Evolutionary conservation across 345 rosid genomes (phyloP).

Genomic region (Acer campestre): DNA sequence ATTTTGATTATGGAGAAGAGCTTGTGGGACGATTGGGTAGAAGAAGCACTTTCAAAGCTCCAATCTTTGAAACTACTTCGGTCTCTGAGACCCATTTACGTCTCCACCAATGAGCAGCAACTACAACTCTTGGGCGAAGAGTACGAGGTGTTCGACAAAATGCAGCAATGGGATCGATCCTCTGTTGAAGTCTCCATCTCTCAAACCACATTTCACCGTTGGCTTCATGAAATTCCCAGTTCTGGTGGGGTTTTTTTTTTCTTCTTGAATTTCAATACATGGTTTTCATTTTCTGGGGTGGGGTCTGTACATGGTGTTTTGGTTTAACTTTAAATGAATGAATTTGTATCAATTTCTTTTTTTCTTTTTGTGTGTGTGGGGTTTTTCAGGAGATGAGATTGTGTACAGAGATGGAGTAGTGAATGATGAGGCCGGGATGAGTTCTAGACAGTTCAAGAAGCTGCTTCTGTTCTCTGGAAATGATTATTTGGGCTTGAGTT

Average conservation of each 20-base stretch:
- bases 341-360: not conserved
- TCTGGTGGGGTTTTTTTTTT: slow-evolving; percentile 35
- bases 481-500: slow-evolving; percentile 93
- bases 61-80: slow-evolving; percentile 67
- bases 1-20: slow-evolving; percentile 24
- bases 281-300: not conserved
- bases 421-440: slow-evolving; percentile 18
- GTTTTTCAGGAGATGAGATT: slow-evolving; percentile 62
- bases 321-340: not conserved
- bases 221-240: slow-evolving; percentile 87
- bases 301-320: not conserved
- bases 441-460: slow-evolving; percentile 47
- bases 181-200: slow-evolving; percentile 72
- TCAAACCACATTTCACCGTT: slow-evolving; percentile 58
- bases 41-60: slow-evolving; percentile 70
- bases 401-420: slow-evolving; percentile 30
- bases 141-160: slow-evolving; percentile 66
- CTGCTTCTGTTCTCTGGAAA: slow-evolving; percentile 89
- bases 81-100: slow-evolving; percentile 74
- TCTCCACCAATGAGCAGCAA: slow-evolving; percentile 33
- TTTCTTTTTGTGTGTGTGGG: slow-evolving; percentile 3
- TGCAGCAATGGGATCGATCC: slow-evolving; percentile 80
- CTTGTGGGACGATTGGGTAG: slow-evolving; percentile 76
- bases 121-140: slow-evolving; percentile 28
- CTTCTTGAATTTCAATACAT: not conserved